A percentile compares a stretch with the other conserved stretches of the same genome.
These are phyloP conservation scores for Pseudocercospora crystallina DNA, from an alignment of 2,329 filamentous ascomycete species.

Conservation along the genomic window DNA sequence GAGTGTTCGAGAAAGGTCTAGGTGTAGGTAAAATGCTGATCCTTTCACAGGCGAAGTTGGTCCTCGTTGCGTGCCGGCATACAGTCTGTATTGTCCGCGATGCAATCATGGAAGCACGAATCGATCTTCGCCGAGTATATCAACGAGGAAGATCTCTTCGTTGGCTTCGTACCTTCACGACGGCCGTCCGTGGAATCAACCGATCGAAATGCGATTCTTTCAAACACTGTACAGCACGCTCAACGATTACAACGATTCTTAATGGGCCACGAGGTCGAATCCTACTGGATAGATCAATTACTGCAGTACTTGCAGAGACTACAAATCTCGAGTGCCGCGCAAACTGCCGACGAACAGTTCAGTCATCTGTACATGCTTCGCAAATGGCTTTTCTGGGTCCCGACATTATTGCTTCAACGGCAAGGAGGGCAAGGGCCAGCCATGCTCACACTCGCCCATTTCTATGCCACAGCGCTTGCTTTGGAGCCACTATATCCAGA, in stretches of 20 bases:
- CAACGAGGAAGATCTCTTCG: conserved; percentile 61
- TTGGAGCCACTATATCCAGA: conserved; percentile 91
- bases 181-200: conserved; percentile 20
- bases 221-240: conserved; percentile 43
- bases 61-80: conserved; percentile 89
- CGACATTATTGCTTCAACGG: conserved; percentile 76
- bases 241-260: conserved; percentile 47
- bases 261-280: conserved; percentile 45
- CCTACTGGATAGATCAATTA: conserved; percentile 51
- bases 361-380: conserved; percentile 83
- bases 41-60: conserved; percentile 73
- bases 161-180: conserved; percentile 21
- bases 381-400: conserved; percentile 95
- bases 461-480: conserved; percentile 83
- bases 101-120: conserved; percentile 85
- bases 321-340: conserved; percentile 41
- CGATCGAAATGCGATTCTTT: conserved; percentile 34
- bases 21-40: neutral
- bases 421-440: conserved; percentile 74
- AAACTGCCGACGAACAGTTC: conserved; percentile 75
- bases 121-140: conserved; percentile 84
- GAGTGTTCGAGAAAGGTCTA: conserved; percentile 42
- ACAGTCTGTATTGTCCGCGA: conserved; percentile 83
- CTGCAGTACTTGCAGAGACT: conserved; percentile 49
- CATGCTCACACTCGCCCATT: conserved; percentile 81